A percentile compares a stretch with the other conserved stretches of the same genome.
These are phyloP conservation scores for Pharus latifolius DNA, from an alignment of 176 grass and related monocot genomes.

Conservation along the genomic window DNA sequence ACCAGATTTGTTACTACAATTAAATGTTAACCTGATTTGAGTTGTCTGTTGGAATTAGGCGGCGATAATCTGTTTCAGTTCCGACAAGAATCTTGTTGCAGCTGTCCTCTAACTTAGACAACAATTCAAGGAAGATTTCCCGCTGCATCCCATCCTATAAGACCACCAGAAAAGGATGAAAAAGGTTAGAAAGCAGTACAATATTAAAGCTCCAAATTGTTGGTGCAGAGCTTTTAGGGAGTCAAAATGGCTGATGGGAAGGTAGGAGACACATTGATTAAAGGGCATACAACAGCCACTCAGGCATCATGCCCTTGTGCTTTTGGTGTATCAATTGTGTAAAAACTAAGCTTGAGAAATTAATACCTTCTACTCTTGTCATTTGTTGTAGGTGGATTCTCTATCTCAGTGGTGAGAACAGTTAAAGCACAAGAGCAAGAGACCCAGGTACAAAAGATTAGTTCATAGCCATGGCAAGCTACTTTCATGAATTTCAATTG, in stretches of 20 bases:
- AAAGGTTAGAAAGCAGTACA: constrained; percentile 6
- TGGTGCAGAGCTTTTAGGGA: background rate
- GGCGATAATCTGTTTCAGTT: constrained; percentile 75
- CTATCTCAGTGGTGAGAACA: background rate
- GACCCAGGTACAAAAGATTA: background rate
- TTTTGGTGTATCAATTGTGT: background rate
- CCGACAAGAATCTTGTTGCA: constrained; percentile 65
- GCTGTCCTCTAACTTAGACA: constrained; percentile 65
- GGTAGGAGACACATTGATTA: background rate
- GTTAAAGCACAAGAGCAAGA: background rate
- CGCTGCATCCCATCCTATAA: constrained; percentile 83
- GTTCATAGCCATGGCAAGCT: background rate
- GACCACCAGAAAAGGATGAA: background rate
- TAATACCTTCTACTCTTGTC: background rate
- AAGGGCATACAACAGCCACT: background rate
- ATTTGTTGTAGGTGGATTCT: background rate
- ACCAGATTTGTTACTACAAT: background rate
- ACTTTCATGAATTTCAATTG: background rate
- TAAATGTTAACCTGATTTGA: constrained; percentile 36
- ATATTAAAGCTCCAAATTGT: constrained; percentile 3
- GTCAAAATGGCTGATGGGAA: background rate
- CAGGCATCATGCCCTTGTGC: background rate
- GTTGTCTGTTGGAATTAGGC: constrained; percentile 56
- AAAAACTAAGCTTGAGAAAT: background rate
- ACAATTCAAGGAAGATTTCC: constrained; percentile 77